Conservation (phyloP, 345 rosid species). For the Rhodomyrtus tomentosa region DNA sequence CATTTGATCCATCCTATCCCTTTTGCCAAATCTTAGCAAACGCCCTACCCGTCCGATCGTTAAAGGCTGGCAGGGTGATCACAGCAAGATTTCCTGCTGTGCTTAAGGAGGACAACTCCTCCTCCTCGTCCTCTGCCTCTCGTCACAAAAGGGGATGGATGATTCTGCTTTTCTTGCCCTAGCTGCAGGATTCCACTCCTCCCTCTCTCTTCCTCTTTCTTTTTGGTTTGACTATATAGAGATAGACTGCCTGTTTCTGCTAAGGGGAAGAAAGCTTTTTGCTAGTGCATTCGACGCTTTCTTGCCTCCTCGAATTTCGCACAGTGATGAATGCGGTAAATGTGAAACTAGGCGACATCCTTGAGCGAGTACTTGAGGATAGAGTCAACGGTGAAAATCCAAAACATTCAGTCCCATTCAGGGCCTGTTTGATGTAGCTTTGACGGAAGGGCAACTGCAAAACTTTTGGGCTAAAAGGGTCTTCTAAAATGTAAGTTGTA, state of each 20-base stretch:
- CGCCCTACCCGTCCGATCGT: background rate
- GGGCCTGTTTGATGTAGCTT: too few relatives aligned
- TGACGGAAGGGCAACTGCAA: too few relatives aligned
- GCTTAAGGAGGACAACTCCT: background rate
- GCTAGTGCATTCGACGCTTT: background rate
- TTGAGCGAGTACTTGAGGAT: background rate
- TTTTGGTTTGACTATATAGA: background rate
- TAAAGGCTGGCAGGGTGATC: background rate
- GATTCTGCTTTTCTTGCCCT: background rate
- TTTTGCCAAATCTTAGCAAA: too few relatives aligned
- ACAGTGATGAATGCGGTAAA: background rate
- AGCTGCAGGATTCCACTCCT: background rate
- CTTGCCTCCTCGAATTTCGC: background rate
- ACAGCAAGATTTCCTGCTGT: background rate
- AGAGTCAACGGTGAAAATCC: background rate
- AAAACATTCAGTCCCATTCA: background rate
- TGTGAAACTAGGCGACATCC: background rate
- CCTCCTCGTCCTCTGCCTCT: background rate
- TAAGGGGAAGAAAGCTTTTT: background rate
- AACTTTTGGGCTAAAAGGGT: too few relatives aligned
- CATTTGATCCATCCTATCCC: background rate
- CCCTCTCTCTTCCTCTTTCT: background rate
- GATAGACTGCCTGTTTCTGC: background rate
- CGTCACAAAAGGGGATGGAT: background rate
- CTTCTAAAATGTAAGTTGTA: too few relatives aligned